phyloP scores from a whole-genome alignment of 2,329 filamentous ascomycete species.

The Trichoderma lentiforme region DNA sequence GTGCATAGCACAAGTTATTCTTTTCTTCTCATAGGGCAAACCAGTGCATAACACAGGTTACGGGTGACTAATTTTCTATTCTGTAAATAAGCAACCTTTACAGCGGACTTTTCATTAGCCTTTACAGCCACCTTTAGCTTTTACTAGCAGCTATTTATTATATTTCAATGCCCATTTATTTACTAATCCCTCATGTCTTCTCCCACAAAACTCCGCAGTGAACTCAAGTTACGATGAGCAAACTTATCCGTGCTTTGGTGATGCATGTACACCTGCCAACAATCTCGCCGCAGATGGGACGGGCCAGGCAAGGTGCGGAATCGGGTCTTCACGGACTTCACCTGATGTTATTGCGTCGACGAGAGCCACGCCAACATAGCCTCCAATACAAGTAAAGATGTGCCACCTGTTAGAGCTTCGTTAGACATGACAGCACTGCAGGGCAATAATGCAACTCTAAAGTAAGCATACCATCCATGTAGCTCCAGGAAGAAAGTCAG shows the following conservation, averaged over 20 bases:
- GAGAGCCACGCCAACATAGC: slow-evolving; percentile 38
- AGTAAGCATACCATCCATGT: slow-evolving; percentile 38
- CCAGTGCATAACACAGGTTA: too few relatives aligned
- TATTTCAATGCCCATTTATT: background rate
- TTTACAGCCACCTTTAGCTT: too few relatives aligned
- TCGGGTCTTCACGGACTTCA: slow-evolving; percentile 31
- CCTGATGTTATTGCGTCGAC: slow-evolving; percentile 37
- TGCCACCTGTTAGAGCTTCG: slow-evolving; percentile 34
- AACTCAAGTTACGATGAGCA: background rate
- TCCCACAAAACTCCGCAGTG: background rate
- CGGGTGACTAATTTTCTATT: too few relatives aligned
- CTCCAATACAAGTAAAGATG: slow-evolving; percentile 40
- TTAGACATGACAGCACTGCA: slow-evolving; percentile 16
- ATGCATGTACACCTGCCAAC: background rate
- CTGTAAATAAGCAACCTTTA: too few relatives aligned
- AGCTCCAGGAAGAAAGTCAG: slow-evolving; percentile 39
- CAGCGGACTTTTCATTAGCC: too few relatives aligned
- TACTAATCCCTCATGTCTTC: background rate
- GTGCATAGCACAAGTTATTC: too few relatives aligned
- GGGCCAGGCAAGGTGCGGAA: slow-evolving; percentile 35
- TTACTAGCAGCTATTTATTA: too few relatives aligned
- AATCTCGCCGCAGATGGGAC: slow-evolving; percentile 24
- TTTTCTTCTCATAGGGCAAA: too few relatives aligned
- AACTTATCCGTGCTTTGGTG: background rate
- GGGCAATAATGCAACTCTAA: background rate